Conservation (phyloP, 768 basidiomycete species). For the Lentinula edodes region DNA sequence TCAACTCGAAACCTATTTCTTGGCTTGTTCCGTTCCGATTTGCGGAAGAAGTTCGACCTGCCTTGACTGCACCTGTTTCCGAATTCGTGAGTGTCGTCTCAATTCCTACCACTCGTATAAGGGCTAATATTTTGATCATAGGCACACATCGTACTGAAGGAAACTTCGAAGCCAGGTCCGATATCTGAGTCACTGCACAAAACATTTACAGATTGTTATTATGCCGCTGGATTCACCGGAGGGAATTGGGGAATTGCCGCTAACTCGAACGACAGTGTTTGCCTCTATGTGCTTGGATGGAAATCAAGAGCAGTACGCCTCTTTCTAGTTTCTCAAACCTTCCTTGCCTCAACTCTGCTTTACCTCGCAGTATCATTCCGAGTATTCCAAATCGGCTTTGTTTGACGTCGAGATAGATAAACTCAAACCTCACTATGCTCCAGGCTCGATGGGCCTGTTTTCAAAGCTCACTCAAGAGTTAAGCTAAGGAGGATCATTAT, state of each 20-base stretch:
- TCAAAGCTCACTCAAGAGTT: conserved; percentile 1
- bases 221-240: conserved; percentile 15
- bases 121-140: neutral
- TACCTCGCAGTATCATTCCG: conserved; percentile 6
- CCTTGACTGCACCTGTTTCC: conserved; percentile 16
- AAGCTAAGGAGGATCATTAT: neutral
- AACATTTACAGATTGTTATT: conserved; percentile 19
- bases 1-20: conserved; percentile 7
- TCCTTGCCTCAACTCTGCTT: neutral
- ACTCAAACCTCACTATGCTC: conserved; percentile 11
- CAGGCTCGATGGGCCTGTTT: neutral
- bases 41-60: conserved; percentile 12
- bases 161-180: conserved; percentile 1
- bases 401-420: conserved; percentile 17
- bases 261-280: conserved; percentile 14
- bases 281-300: conserved; percentile 18
- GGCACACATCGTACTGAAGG: conserved; percentile 12
- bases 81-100: conserved; percentile 12
- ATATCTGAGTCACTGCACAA: conserved; percentile 14
- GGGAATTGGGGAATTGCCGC: conserved; percentile 15
- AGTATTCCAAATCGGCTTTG: conserved; percentile 12
- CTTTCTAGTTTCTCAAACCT: neutral
- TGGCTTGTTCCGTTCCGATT: conserved; percentile 13
- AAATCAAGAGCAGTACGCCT: conserved; percentile 12
- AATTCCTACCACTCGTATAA: neutral